A percentile compares a stretch with the other conserved stretches of the same genome.
These are phyloP conservation scores for Yarrowia hollandica DNA, from an alignment of 805 yeast species.

Conservation along the genomic window DNA sequence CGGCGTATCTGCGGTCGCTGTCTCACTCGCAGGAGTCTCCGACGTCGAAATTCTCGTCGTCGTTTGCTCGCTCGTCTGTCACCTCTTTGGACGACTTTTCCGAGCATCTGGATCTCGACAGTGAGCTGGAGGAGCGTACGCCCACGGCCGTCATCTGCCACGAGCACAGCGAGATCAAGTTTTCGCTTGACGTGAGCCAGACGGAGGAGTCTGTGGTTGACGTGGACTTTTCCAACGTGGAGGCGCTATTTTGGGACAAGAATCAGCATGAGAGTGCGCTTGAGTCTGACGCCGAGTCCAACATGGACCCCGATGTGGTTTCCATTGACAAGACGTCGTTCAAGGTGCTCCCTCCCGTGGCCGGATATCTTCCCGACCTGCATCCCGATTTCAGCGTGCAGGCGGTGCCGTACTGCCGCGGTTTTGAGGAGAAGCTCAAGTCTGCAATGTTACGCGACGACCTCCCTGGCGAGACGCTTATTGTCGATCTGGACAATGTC, in stretches of 20 bases:
- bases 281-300: neutral
- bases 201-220: slow-evolving; percentile 1
- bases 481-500: slow-evolving; percentile 24
- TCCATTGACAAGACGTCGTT: slow-evolving; percentile 14
- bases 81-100: slow-evolving; percentile 22
- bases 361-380: slow-evolving; percentile 35
- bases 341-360: slow-evolving; percentile 34
- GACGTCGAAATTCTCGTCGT: slow-evolving; percentile 15
- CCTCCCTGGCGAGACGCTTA: slow-evolving; percentile 12
- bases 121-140: slow-evolving; percentile 13
- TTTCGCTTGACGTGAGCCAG: neutral
- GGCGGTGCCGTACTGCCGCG: slow-evolving; percentile 34
- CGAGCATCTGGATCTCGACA: slow-evolving; percentile 20
- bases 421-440: slow-evolving; percentile 35
- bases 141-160: slow-evolving; percentile 17
- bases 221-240: slow-evolving; percentile 10
- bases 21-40: slow-evolving; percentile 26
- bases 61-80: slow-evolving; percentile 22
- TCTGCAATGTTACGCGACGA: slow-evolving; percentile 34
- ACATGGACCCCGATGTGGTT: neutral
- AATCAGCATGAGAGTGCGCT: neutral
- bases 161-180: neutral
- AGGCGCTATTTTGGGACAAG: slow-evolving; percentile 20
- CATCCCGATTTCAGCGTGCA: slow-evolving; percentile 38
- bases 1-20: slow-evolving; percentile 6